These are phyloP conservation scores for Leccinum uliginosum DNA, from an alignment of 768 basidiomycete genomes.

Conservation along the genomic window DNA sequence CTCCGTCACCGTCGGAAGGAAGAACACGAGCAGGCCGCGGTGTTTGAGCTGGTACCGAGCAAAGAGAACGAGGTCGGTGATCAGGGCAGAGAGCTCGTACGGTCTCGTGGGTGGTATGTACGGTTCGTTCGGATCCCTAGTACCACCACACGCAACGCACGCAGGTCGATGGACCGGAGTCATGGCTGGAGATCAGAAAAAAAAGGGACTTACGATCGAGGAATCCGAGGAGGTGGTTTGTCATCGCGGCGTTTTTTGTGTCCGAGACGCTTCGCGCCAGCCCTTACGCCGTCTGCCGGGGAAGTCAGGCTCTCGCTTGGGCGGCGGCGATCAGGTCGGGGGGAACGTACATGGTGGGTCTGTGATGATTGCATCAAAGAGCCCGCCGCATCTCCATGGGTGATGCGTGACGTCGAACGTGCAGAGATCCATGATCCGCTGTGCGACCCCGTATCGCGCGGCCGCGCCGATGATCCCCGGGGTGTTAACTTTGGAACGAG, in stretches of 20 bases:
- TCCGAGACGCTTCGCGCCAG: conserved; percentile 79
- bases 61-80: conserved; percentile 73
- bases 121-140: conserved; percentile 46
- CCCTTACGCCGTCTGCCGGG: conserved; percentile 81
- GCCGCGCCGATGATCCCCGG: conserved; percentile 82
- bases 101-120: conserved; percentile 90
- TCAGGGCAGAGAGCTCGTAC: conserved; percentile 85
- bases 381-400: conserved; percentile 82
- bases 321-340: neutral
- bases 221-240: conserved; percentile 27
- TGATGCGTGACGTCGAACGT: conserved; percentile 92
- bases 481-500: conserved; percentile 27
- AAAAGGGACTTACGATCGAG: conserved; percentile 41
- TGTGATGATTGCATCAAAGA: conserved; percentile 93
- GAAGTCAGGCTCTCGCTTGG: neutral
- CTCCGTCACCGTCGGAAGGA: conserved; percentile 88
- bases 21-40: conserved; percentile 88
- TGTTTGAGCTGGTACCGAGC: conserved; percentile 83
- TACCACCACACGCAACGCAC: neutral
- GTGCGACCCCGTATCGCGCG: conserved; percentile 72
- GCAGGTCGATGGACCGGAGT: neutral
- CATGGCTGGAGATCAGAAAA: neutral
- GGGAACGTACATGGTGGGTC: conserved; percentile 82
- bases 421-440: conserved; percentile 74
- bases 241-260: conserved; percentile 47